phyloP scores from a whole-genome alignment of 2,329 filamentous ascomycete species.

The Xylariaceae sp. region DNA sequence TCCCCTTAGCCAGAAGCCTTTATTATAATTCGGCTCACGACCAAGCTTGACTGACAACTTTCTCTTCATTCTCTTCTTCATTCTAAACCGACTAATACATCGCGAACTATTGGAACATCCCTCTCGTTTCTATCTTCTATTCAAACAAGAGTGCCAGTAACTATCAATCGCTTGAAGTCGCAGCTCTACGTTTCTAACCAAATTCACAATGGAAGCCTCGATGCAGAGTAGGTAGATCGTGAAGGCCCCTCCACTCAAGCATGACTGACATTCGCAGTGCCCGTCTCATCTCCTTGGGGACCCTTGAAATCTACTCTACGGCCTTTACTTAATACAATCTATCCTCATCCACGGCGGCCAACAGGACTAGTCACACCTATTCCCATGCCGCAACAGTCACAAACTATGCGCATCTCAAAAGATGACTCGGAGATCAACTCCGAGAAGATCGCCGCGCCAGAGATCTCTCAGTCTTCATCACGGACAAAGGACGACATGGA shows the following conservation, averaged over 20 bases:
- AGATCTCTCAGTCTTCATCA: conserved; percentile 17
- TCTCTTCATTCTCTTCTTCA: not conserved
- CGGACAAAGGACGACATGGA: conserved; percentile 52
- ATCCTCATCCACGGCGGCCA: conserved; percentile 17
- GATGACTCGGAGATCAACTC: not conserved
- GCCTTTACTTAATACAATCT: conserved; percentile 16
- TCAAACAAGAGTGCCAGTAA: too few relatives aligned
- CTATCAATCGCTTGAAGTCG: too few relatives aligned
- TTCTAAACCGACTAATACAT: not conserved
- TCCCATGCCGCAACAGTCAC: conserved; percentile 10
- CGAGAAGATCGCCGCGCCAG: conserved; percentile 4
- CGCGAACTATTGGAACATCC: too few relatives aligned
- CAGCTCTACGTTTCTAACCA: not conserved
- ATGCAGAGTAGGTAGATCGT: conserved; percentile 9
- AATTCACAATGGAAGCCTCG: conserved; percentile 12
- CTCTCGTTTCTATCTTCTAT: not conserved
- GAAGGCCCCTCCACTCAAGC: not conserved
- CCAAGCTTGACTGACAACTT: not conserved
- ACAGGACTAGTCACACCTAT: conserved; percentile 16
- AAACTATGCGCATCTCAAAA: conserved; percentile 4
- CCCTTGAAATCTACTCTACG: conserved; percentile 17
- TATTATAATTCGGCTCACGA: not conserved
- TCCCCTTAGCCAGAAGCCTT: not conserved
- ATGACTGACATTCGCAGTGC: conserved; percentile 11
- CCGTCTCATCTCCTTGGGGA: conserved; percentile 17